Conservation (phyloP, 2,329 filamentous ascomycete species). For the Colletotrichum agaves region DNA sequence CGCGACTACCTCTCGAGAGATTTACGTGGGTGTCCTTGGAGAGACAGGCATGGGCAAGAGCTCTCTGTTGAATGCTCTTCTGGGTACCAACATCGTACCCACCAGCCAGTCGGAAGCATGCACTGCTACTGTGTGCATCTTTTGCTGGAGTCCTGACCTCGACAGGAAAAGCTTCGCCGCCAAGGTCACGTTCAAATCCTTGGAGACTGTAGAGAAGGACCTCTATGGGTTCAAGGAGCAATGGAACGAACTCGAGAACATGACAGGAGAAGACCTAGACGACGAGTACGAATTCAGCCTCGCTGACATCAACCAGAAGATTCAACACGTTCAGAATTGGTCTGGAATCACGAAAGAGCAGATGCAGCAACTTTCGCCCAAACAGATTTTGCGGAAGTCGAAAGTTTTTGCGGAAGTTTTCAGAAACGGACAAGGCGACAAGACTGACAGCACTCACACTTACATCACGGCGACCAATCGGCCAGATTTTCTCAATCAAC, state of each 20-base stretch:
- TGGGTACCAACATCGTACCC: conserved; percentile 24
- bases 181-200: conserved; percentile 33
- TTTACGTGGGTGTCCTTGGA: conserved; percentile 22
- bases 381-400: conserved; percentile 8
- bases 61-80: conserved; percentile 34
- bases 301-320: conserved; percentile 5
- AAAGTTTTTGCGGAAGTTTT: neutral
- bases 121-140: conserved; percentile 39
- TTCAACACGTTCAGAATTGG: conserved; percentile 31
- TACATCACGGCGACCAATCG: neutral
- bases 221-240: conserved; percentile 28
- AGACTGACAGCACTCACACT: neutral
- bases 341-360: conserved; percentile 12
- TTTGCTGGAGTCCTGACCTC: conserved; percentile 4
- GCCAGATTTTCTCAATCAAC: neutral
- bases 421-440: neutral
- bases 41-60: conserved; percentile 39
- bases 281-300: neutral
- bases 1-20: neutral
- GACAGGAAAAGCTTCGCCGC: conserved; percentile 2
- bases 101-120: conserved; percentile 38
- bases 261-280: neutral
- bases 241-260: conserved; percentile 1
- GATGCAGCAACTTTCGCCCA: neutral
- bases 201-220: conserved; percentile 30